Base-by-base conservation (phyloP, 768 basidiomycete genomes). In the Lyophyllum semitale region DNA sequence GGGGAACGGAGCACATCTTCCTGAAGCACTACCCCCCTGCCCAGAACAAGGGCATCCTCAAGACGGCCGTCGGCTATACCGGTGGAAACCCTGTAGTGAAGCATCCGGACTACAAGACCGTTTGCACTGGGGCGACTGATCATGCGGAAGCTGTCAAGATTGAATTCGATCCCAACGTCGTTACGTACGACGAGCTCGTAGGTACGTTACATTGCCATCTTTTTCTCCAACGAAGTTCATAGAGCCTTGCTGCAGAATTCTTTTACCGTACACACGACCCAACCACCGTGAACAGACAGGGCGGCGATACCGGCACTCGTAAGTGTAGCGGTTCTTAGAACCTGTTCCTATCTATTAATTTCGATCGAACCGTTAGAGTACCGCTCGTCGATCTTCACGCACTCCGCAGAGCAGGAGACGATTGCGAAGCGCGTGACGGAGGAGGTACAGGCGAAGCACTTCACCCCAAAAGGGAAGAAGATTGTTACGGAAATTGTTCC, bases 231-330 rank as follows among this genome's bases (percentile, higher is more conserved):
- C 25, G 17, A 23, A 29, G 22, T 2, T 13, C 20, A 22, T 37
- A 49, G 51, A 57, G 23, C 25, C 20, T 13, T 30, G 15, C 4
- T 23, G 12, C 68, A 88, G 93, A 96, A 71, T 95, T 95, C 77
- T 96, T 96, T 73, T 96, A 94, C 70, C 83, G 96, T 43, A 93
- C 91, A 0, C 95, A 98, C 64, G 95, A 97, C 61, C 93, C 95
- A 2, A 96, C 94, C 38, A 91, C 91, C 0, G 65, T 79, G 52
- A 87, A 96, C 69, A 73, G 79, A 13, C 94, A 96, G 68, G 94
- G 94, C 26, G 77, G 64, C 1, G 93, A 96, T 63, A 66, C 65
- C 2, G 94, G 95, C 18, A 84, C 85, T 26, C 94, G 93, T 94
- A 65, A 59, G 87, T 81, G 4, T 23, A 22, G 12, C n/a, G 9